phyloP scores from a whole-genome alignment of 225 moss, liverwort and hornwort genomes.

The Bryum argenteum region DNA sequence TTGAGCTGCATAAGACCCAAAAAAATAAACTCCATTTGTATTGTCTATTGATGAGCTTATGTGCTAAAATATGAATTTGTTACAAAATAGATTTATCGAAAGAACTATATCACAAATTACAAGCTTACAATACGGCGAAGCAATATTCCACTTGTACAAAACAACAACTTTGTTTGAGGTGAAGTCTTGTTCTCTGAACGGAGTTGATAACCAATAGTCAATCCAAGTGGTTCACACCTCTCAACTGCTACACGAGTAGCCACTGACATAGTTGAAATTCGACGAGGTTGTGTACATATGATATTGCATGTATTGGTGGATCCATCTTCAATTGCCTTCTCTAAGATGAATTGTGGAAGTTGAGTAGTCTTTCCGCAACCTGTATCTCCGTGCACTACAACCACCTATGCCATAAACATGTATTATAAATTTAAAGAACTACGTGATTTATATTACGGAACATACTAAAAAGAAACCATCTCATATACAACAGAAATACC shows the following conservation, averaged over 20 bases:
- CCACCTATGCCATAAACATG: constrained; percentile 40
- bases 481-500: accelerated
- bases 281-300: constrained; percentile 83
- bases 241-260: constrained; percentile 75
- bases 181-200: constrained; percentile 62
- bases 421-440: not conserved
- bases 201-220: constrained; percentile 75
- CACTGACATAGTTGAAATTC: constrained; percentile 74
- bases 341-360: constrained; percentile 80
- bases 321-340: constrained; percentile 61
- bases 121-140: constrained; percentile 64
- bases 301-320: constrained; percentile 49
- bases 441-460: too few relatives aligned
- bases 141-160: constrained; percentile 73
- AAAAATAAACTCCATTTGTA: too few relatives aligned
- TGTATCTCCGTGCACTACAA: constrained; percentile 74
- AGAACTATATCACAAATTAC: too few relatives aligned
- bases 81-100: too few relatives aligned
- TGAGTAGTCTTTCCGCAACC: constrained; percentile 90
- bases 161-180: constrained; percentile 66
- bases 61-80: too few relatives aligned
- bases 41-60: too few relatives aligned
- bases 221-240: constrained; percentile 72
- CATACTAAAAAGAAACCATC: too few relatives aligned
- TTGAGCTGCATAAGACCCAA: constrained; percentile 18